Evolutionary conservation across 257 asterid species (phyloP).

Genomic region (Sherardia arvensis): DNA sequence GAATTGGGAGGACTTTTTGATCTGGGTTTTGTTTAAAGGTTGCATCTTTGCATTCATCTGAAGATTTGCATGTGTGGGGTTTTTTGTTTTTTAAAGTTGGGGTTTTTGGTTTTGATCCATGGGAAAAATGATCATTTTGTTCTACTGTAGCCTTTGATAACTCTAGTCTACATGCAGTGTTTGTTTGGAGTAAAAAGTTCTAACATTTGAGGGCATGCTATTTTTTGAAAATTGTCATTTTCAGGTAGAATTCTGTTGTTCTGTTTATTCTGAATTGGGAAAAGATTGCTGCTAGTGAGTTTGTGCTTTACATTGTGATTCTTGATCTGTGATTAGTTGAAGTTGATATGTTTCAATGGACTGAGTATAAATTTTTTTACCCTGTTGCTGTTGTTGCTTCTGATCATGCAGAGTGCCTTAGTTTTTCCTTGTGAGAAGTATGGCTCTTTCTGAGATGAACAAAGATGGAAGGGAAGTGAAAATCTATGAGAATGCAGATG

Average conservation of each 20-base stretch:
- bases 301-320: conserved; percentile 8
- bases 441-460: conserved; percentile 49
- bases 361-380: conserved; percentile 1
- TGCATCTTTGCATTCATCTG: conserved; percentile 20
- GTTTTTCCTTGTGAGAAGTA: conserved; percentile 28
- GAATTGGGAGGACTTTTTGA: conserved; percentile 11
- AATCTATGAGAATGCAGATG: conserved; percentile 55
- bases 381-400: conserved; percentile 7
- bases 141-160: neutral
- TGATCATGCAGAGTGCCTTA: conserved; percentile 18
- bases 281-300: neutral
- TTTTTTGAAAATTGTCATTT: neutral
- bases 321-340: neutral
- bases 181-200: neutral
- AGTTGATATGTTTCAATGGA: conserved; percentile 10
- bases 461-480: conserved; percentile 60
- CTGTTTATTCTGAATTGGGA: neutral
- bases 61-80: conserved; percentile 37
- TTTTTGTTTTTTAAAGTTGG: conserved; percentile 5
- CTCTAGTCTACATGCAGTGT: conserved; percentile 5
- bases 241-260: neutral
- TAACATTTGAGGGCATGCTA: neutral
- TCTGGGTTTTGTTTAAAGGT: conserved; percentile 34
- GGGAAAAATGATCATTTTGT: conserved; percentile 25
- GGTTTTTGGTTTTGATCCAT: conserved; percentile 29